Evolutionary conservation across 441 rosid species (phyloP).

Genomic region (Erodium texanum): DNA sequence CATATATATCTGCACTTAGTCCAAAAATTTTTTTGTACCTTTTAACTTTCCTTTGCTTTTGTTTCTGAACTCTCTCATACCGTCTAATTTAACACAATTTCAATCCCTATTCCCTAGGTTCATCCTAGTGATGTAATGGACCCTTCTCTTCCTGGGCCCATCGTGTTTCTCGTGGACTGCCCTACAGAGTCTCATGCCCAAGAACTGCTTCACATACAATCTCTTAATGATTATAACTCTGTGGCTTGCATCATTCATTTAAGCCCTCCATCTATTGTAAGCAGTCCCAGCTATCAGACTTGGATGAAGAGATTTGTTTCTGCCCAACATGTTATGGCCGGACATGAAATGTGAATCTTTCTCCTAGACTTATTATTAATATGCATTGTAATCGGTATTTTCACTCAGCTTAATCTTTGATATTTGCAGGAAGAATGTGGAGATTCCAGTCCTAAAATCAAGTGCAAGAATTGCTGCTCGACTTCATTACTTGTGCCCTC

Average conservation of each 20-base stretch:
- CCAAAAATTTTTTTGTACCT: not conserved
- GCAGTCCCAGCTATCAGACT: conserved; percentile 45
- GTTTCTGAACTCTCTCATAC: conserved; percentile 11
- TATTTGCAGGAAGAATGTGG: conserved; percentile 60
- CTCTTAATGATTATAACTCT: conserved; percentile 42
- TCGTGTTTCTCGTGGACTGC: conserved; percentile 81
- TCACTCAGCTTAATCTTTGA: conserved; percentile 3
- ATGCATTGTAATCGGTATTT: conserved; percentile 17
- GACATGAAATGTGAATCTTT: conserved; percentile 58
- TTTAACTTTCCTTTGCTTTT: conserved; percentile 3
- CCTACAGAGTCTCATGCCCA: conserved; percentile 61
- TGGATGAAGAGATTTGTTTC: conserved; percentile 77
- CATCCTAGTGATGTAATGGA: conserved; percentile 95
- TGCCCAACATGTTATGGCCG: conserved; percentile 78
- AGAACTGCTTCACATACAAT: conserved; percentile 39
- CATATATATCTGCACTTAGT: not conserved
- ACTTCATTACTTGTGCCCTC: conserved; percentile 86
- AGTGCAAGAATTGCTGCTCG: conserved; percentile 81
- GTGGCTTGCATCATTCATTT: conserved; percentile 80
- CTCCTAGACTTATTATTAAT: conserved; percentile 9
- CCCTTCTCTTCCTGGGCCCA: conserved; percentile 82
- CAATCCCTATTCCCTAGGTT: conserved; percentile 32
- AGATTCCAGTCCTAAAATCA: conserved; percentile 66
- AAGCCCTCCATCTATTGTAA: conserved; percentile 55
- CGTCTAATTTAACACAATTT: conserved; percentile 7